Evolutionary conservation across 768 basidiomycete genomes (phyloP), one percentile per base, ranked within the genome.

Genomic region (Russula sp.): DNA sequence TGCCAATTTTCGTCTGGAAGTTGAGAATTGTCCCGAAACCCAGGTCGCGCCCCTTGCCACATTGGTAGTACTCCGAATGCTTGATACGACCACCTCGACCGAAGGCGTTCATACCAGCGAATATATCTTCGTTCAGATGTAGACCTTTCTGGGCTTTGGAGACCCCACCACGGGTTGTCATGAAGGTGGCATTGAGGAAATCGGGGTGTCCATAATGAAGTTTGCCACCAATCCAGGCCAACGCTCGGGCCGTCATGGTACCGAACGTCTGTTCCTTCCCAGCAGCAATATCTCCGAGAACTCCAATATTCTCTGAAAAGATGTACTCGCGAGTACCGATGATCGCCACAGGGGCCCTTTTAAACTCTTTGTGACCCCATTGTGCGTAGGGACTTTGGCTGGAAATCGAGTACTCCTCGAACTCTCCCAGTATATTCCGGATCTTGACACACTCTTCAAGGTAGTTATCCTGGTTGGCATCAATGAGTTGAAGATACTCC

Each of bases 241-340:
- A 79, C 0, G 91, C 89, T 73, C 96, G 89, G 46, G 96, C 96
- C 0, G 95, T 94, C 82, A 98, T 87, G 11, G 97, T 99, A 77
- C 97, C 97, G 76, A 99, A 99, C 52, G 97, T 99, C 78, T 99
- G 97, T 78, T 99, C 97, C 81, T 99, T 98, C 56, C 97, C 97
- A 64, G 97, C 97, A 53, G 97, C 97, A 67, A 99, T 94, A 75
- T 99, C 97, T 76, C 97, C 97, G 65, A 99, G 83, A 40, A 99
- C 92, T 80, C 97, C 97, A 70, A 98, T 98, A 75, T 98, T 98
- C 80, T 98, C 97, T 58, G 97, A 98, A 80, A 99, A 99, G 73
- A 99, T 98, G 78, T 99, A 99, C 78, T 99, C 97, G 75, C 97
- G 88, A 6, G 97, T 97, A 71, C 97, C 97, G 67, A 99, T 85